A percentile compares a stretch with the other conserved stretches of the same genome.
These are phyloP conservation scores for Bruguiera gymnorhiza DNA, from an alignment of 345 rosid species.

Conservation along the genomic window DNA sequence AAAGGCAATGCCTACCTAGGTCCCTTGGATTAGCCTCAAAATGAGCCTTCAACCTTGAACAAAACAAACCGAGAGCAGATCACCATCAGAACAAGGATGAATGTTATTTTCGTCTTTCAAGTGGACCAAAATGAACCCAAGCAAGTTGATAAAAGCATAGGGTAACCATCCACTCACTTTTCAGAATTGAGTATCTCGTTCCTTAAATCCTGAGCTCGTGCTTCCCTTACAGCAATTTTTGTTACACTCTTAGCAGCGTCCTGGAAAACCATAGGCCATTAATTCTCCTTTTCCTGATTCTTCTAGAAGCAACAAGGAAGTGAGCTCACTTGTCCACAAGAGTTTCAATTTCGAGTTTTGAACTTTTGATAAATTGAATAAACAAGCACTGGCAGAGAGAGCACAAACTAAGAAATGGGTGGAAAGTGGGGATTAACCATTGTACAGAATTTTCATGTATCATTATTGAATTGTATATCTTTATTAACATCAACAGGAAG, in stretches of 20 bases:
- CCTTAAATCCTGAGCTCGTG: slow-evolving; percentile 89
- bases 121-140: neutral
- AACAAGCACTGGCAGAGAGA: no score
- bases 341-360: no score
- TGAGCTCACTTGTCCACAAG: no score
- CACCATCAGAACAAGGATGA: neutral
- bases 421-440: no score
- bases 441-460: no score
- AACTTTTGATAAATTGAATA: no score
- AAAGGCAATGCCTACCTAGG: slow-evolving; percentile 36
- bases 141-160: neutral
- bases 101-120: neutral
- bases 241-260: slow-evolving; percentile 93
- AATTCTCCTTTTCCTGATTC: neutral
- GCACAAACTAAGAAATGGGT: no score
- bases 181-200: slow-evolving; percentile 87
- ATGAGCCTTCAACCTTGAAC: slow-evolving; percentile 77
- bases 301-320: neutral
- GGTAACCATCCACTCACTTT: slow-evolving; percentile 50
- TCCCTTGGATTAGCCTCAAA: slow-evolving; percentile 85
- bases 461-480: no score
- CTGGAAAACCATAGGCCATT: slow-evolving; percentile 33
- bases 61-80: slow-evolving; percentile 1
- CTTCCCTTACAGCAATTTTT: slow-evolving; percentile 70
- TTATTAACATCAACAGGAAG: no score